Base-by-base conservation (phyloP, 2,329 filamentous ascomycete species). In the Dryadomyces quercus-mongolicae region DNA sequence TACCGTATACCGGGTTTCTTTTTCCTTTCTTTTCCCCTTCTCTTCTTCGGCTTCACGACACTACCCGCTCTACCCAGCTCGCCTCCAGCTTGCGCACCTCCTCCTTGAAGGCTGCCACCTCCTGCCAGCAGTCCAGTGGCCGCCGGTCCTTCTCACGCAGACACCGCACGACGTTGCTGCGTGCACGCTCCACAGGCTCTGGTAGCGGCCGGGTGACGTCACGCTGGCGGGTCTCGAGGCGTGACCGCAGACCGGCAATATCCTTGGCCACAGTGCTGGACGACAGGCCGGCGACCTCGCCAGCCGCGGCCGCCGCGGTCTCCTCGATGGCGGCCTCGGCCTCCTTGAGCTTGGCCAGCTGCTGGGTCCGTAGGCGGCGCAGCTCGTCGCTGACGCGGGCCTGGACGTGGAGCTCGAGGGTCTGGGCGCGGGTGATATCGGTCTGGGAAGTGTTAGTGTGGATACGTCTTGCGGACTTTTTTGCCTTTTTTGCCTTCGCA, bases 91-190 rank as follows among this genome's bases (percentile, higher is more conserved):
- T 82, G 62, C 86, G 82, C 51, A 97, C 91, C 76, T 95, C 88
- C 63, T 80, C 78, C 80, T 91, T 95, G 70, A 97, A 97, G 20
- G 75, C 76, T 73, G 94, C 86, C 22, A 96, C 89, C 78, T 96
- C 90, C 70, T 84, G 79, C 86, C 88, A 96, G 78, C 92, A 97
- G 74, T 96, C 88, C 66, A 96, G 74, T 67, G 92, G 91, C 68
- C 89, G 80, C 60, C 89, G 78, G 70, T 96, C 91, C 68, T 96
- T 85, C 64, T 85, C 77, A 58, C 86, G 76, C 74, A 97, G 74
- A 68, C 92, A 97, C 62, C 80, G 78, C 59, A 93, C 81, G 54
- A 96, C 82, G 56, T 84, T 81, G 61, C 80, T 75, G 69, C 89
- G 85, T 20, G 90, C 88, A 66, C 75, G 78, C 70, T 88, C 83